Conservation (phyloP, 768 basidiomycete genomes). For the Tricholoma sp. region DNA sequence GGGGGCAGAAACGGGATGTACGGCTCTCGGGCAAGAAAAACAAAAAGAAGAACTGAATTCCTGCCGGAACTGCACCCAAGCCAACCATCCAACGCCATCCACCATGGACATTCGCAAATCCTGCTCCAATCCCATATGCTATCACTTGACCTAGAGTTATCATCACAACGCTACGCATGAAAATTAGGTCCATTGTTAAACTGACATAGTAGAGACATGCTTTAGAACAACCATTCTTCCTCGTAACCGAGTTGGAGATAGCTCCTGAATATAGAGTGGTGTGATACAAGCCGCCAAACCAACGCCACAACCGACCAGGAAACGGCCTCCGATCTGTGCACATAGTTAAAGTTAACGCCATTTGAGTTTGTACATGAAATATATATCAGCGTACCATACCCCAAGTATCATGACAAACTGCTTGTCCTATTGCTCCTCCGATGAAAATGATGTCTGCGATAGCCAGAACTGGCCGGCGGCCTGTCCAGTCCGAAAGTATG, state of each 20-base stretch:
- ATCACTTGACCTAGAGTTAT: conserved; percentile 81
- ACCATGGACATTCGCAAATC: conserved; percentile 47
- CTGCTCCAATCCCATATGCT: conserved; percentile 70
- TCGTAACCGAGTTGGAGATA: conserved; percentile 67
- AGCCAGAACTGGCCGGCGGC: conserved; percentile 58
- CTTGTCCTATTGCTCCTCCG: conserved; percentile 66
- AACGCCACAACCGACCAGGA: conserved; percentile 71
- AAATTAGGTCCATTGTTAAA: neutral
- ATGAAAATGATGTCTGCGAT: conserved; percentile 73
- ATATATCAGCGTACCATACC: conserved; percentile 46
- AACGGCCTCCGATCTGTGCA: conserved; percentile 59
- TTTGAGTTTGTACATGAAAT: neutral
- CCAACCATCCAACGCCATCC: conserved; percentile 90
- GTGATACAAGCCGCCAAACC: conserved; percentile 75
- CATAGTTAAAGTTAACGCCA: neutral
- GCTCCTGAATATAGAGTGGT: conserved; percentile 80
- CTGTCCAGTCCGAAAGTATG: conserved; percentile 64
- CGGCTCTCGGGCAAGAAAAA: conserved; percentile 76
- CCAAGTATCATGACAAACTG: conserved; percentile 64
- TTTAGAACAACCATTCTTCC: conserved; percentile 81
- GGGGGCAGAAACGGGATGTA: conserved; percentile 28
- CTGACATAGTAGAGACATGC: conserved; percentile 15
- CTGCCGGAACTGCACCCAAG: conserved; percentile 65
- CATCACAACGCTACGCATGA: conserved; percentile 51
- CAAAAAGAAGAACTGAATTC: conserved; percentile 53